Base-by-base conservation (phyloP, 768 basidiomycete species). In the Auricularia sp. region DNA sequence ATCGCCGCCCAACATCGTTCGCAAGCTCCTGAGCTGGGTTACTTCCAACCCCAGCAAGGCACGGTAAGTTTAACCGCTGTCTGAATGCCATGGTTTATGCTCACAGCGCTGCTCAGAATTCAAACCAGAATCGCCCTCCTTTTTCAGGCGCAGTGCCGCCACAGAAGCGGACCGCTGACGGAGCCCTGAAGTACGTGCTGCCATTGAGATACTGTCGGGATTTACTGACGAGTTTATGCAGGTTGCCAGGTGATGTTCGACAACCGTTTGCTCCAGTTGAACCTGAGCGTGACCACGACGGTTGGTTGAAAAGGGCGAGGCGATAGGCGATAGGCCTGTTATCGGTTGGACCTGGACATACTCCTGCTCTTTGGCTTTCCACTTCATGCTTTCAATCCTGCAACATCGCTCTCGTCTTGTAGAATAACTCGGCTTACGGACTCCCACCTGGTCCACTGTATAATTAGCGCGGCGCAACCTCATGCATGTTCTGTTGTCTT, bases 41-140 rank as follows among this genome's bases (percentile, higher is more conserved):
- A 81, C 1, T 84, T 81, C 67, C 76, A 81, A 68, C 79, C 80
- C 64, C 80, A 81, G 0, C 72, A 78, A 61, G 80, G 78, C 29
- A 71, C 77, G 73, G 83, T 83, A 67, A 7, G 77, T 72, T 23
- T 36, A 18, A 4, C 14, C 33, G 8, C 47, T 11, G 47, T 51
- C 6, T 18, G 10, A 18, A 5, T 11, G 47, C 11, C 18, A 51
- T 21, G 47, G 6, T 51, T 16, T 44, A 44, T 51, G 47, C 47
- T 16, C 10, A 51, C 6, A 51, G 18, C 21, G 10, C 47, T 8
- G 7, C 39, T 42, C 12, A 42, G 39, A 42, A 14, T 18, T 51
- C 16, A 18, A 51, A 21, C 21, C 47, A 51, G 47, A 51, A 51
- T 18, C 10, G 5, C 6, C 16, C 47, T 18, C 18, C 47, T 10